Evolutionary conservation across 2,329 filamentous ascomycete species (phyloP), one percentile per base, ranked within the genome.

Genomic region (Zalaria sp.): DNA sequence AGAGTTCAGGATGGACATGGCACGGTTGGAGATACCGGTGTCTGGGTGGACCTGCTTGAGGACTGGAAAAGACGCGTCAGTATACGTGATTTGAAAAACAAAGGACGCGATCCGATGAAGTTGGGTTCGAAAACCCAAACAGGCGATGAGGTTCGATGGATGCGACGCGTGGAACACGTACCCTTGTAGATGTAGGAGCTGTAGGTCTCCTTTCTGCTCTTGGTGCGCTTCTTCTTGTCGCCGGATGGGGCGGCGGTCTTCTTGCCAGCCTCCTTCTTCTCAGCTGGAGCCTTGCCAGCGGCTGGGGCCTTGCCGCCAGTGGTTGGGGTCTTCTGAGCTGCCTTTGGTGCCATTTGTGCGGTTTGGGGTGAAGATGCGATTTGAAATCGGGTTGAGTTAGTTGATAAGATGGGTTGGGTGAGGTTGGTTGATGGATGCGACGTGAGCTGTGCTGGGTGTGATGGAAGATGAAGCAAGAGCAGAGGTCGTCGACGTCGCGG

Each of bases 251-350:
- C 86, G 55, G 77, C 71, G 39, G 91, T 96, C 83, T 96, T 98
- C 85, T 98, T 98, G 75, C 89, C 91, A 52, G 89, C 91, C 72
- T 96, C 89, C 82, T 96, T 95, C 83, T 95, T 95, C 80, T 95
- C 88, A 62, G 83, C 84, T 46, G 89, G 87, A 37, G 79, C 77
- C 67, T 82, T 82, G 61, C 76, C 76, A 59, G 78, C 80, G 26
- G 42, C 39, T 52, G 80, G 79, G 57, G 89, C 89, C 86, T 96
- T 96, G 72, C 86, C 78, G 73, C 84, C 89, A 63, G 77, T 81
- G 69, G 72, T 76, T 71, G 89, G 88, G 79, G 94, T 95, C 86
- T 96, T 96, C 73, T 93, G 83, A 63, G 89, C 89, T 63, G 83
- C 81, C 77, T 96, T 96, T 65, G 91, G 89, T 73, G 91, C 78